These are phyloP conservation scores for Paramecium pentaurelia DNA, from an alignment of 73 alveolate genomes.

Conservation along the genomic window DNA sequence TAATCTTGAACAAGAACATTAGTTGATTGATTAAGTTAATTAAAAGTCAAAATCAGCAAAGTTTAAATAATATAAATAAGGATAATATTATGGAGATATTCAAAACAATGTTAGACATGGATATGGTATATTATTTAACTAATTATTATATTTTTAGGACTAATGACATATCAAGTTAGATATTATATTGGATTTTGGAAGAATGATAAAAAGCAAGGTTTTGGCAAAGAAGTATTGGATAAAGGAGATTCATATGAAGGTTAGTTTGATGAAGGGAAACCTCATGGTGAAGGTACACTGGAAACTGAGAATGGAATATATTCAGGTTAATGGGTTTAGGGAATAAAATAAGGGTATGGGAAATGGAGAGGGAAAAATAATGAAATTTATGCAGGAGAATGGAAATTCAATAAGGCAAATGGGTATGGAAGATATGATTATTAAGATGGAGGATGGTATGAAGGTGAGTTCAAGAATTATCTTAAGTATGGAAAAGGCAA, in stretches of 20 bases:
- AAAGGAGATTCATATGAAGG: constrained; percentile 54
- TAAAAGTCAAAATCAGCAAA: neutral
- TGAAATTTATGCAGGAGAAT: constrained; percentile 73
- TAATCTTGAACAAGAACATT: neutral
- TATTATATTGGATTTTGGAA: constrained; percentile 53
- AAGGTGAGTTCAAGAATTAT: constrained; percentile 78
- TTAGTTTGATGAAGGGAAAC: constrained; percentile 49
- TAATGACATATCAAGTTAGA: constrained; percentile 20
- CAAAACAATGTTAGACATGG: neutral
- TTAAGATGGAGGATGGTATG: constrained; percentile 85
- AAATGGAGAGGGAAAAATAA: constrained; percentile 25
- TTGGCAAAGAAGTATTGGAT: constrained; percentile 20
- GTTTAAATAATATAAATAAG: neutral
- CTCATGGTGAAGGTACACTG: constrained; percentile 56
- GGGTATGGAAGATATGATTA: constrained; percentile 70
- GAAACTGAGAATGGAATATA: constrained; percentile 40
- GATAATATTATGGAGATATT: neutral
- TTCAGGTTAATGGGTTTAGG: neutral
- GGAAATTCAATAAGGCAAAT: constrained; percentile 64
- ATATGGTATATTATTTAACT: neutral
- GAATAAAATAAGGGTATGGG: neutral
- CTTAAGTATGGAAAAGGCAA: constrained; percentile 66
- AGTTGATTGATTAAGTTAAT: constrained; percentile 13
- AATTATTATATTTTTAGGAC: neutral
- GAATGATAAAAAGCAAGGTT: constrained; percentile 52